Conservation (phyloP, 441 rosid genomes). For the Heliophila coronopifolia region DNA sequence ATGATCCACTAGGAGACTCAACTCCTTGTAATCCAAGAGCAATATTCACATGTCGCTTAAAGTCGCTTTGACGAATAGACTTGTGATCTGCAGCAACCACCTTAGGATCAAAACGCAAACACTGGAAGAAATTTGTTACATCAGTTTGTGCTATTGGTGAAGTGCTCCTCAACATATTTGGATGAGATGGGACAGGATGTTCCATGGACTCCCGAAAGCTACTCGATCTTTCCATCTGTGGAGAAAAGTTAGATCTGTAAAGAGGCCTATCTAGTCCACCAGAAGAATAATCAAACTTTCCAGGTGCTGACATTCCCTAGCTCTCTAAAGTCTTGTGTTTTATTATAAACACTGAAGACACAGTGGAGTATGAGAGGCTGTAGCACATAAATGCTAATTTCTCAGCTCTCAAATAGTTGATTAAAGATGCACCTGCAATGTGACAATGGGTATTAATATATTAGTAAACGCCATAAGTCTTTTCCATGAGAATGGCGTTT, state of each 20-base stretch:
- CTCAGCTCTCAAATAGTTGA: conserved; percentile 27
- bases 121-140: conserved; percentile 62
- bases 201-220: conserved; percentile 82
- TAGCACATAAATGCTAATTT: conserved; percentile 43
- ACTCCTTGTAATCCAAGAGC: conserved; percentile 75
- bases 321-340: conserved; percentile 42
- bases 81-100: conserved; percentile 66
- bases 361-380: conserved; percentile 56
- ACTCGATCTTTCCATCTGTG: conserved; percentile 76
- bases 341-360: conserved; percentile 40
- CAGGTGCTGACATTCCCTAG: conserved; percentile 75
- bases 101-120: conserved; percentile 70
- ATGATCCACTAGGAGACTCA: conserved; percentile 51
- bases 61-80: conserved; percentile 69
- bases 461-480: background rate
- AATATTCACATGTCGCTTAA: conserved; percentile 49
- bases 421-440: conserved; percentile 43
- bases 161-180: conserved; percentile 60
- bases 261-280: conserved; percentile 71
- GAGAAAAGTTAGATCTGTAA: conserved; percentile 70
- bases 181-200: conserved; percentile 53
- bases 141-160: conserved; percentile 55
- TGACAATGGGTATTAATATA: conserved; percentile 7
- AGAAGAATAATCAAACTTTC: conserved; percentile 77
- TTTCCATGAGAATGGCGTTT: conserved; percentile 3